phyloP scores from a whole-genome alignment of 257 asterid genomes.

The Knoxia roxburghii region DNA sequence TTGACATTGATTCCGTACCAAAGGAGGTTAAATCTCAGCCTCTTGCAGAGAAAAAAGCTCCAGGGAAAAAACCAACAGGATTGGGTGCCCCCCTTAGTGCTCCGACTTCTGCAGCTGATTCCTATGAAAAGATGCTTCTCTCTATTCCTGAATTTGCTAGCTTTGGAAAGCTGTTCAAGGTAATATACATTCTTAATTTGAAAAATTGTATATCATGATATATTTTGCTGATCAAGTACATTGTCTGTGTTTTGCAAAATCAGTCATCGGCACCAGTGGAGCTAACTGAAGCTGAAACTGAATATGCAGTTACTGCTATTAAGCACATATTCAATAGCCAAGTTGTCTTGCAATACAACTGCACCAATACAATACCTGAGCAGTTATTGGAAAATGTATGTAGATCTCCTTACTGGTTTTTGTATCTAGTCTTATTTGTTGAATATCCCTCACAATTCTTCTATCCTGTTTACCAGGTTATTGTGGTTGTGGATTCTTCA shows the following conservation, averaged over 20 bases:
- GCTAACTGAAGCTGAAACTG: constrained; percentile 99
- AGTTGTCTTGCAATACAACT: constrained; percentile 94
- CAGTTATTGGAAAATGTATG: constrained; percentile 86
- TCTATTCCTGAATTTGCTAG: constrained; percentile 78
- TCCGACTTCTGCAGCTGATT: constrained; percentile 67
- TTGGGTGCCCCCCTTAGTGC: constrained; percentile 79
- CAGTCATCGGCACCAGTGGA: constrained; percentile 98
- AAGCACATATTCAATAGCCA: constrained; percentile 89
- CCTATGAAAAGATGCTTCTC: constrained; percentile 71
- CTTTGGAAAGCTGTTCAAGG: constrained; percentile 98
- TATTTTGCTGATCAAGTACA: constrained; percentile 18
- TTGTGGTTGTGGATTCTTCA: constrained; percentile 90
- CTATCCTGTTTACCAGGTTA: constrained; percentile 49
- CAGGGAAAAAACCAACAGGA: constrained; percentile 85
- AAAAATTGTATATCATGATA: constrained; percentile 10
- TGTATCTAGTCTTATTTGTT: not conserved
- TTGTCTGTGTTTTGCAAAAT: constrained; percentile 16
- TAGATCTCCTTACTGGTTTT: not conserved
- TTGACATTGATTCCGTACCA: constrained; percentile 73
- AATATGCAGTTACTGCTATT: constrained; percentile 92
- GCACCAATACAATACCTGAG: constrained; percentile 94
- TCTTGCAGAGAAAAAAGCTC: constrained; percentile 85
- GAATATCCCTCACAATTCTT: constrained; percentile 16
- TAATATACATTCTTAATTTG: constrained; percentile 20
- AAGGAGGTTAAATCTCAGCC: constrained; percentile 92